Evolutionary conservation across 2,329 filamentous ascomycete species (phyloP).

Genomic region (Microcyclospora tardicrescens): DNA sequence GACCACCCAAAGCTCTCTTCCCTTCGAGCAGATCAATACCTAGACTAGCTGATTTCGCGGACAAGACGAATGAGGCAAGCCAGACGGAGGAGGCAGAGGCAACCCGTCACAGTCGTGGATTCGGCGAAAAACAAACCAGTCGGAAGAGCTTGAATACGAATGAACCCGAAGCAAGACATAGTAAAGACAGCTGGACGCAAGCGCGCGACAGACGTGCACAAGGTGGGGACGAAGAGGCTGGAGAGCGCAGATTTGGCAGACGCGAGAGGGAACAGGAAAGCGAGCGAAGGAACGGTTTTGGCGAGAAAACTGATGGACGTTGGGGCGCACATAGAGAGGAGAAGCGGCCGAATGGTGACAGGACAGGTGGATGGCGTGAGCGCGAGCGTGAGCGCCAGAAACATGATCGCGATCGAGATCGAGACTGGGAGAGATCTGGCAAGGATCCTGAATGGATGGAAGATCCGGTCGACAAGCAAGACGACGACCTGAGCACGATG

Average conservation of each 20-base stretch:
- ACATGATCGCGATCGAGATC: constrained; percentile 31
- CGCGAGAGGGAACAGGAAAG: constrained; percentile 31
- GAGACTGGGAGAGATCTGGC: constrained; percentile 41
- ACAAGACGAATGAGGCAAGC: constrained; percentile 24
- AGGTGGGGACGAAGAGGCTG: constrained; percentile 38
- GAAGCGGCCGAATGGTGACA: constrained; percentile 27
- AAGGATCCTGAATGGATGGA: constrained; percentile 90
- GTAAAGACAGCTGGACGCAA: constrained; percentile 61
- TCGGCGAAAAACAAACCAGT: constrained; percentile 30
- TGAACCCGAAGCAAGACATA: constrained; percentile 31
- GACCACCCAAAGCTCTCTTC: constrained; percentile 71
- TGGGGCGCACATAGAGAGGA: constrained; percentile 27
- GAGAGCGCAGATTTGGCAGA: constrained; percentile 32
- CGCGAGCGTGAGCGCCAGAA: constrained; percentile 16
- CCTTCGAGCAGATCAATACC: constrained; percentile 54
- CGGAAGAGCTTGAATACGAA: constrained; percentile 24
- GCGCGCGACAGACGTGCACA: constrained; percentile 50
- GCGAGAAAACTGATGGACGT: constrained; percentile 61
- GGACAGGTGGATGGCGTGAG: constrained; percentile 48
- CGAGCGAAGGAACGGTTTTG: constrained; percentile 50
- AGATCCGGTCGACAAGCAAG: constrained; percentile 41
- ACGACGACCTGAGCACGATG: constrained; percentile 37
- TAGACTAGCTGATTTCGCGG: constrained; percentile 21
- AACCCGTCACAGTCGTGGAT: constrained; percentile 25
- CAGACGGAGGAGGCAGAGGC: constrained; percentile 26